phyloP scores from a whole-genome alignment of 192 early-diverging fungal genomes.

The Coemansia sp. region DNA sequence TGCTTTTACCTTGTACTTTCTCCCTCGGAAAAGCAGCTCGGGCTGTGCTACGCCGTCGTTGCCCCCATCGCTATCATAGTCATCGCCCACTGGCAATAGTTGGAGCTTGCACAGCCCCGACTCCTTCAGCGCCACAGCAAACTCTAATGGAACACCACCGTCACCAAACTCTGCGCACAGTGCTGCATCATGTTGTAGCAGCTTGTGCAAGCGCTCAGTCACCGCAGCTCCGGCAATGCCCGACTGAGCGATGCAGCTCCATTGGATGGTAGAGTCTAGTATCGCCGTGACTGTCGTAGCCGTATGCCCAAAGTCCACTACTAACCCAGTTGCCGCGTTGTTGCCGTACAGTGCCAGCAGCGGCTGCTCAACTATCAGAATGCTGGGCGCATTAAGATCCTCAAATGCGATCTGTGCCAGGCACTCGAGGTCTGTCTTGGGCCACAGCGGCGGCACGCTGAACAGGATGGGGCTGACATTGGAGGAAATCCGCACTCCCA shows the following conservation, averaged over 20 bases:
- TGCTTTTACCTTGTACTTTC: conserved; percentile 39
- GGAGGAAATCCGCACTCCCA: conserved; percentile 68
- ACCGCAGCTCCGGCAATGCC: conserved; percentile 71
- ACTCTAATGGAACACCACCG: conserved; percentile 55
- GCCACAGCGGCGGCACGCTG: conserved; percentile 79
- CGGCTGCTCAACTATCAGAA: conserved; percentile 83
- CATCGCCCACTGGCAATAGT: conserved; percentile 5
- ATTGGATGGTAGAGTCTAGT: conserved; percentile 70
- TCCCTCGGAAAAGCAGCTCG: conserved; percentile 57
- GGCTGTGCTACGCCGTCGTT: background rate
- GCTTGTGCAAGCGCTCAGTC: conserved; percentile 60
- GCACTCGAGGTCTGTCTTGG: conserved; percentile 73
- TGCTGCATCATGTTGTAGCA: conserved; percentile 56
- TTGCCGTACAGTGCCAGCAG: conserved; percentile 78
- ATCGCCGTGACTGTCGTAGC: conserved; percentile 78
- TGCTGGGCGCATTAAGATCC: conserved; percentile 78
- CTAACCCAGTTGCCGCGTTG: conserved; percentile 72
- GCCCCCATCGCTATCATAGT: conserved; percentile 9
- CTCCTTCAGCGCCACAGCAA: conserved; percentile 59
- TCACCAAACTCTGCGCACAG: conserved; percentile 49
- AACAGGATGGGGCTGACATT: conserved; percentile 80
- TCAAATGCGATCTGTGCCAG: conserved; percentile 91
- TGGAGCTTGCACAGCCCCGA: conserved; percentile 43
- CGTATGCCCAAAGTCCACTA: conserved; percentile 90
- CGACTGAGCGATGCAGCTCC: conserved; percentile 59